Percentiles rank a stretch among this genome's conserved stretches.
phyloP scores from a whole-genome alignment of 805 yeast genomes.

The Wickerhamiella dianesei region DNA sequence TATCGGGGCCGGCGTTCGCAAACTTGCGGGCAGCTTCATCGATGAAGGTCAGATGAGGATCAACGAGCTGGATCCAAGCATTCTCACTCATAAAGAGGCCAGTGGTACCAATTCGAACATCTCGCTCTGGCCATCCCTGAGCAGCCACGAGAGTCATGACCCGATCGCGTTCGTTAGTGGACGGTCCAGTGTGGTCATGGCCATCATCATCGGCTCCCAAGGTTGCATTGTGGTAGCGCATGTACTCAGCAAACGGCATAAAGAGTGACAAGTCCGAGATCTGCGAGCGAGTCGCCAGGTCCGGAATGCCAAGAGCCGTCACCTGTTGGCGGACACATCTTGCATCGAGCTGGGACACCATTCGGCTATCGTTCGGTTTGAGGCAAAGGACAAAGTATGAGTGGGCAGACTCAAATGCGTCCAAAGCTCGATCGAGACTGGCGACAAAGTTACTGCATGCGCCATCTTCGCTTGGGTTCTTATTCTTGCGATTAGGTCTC shows the following conservation, averaged over 20 bases:
- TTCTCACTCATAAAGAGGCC: constrained; percentile 30
- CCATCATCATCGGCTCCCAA: constrained; percentile 10
- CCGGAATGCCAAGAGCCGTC: constrained; percentile 30
- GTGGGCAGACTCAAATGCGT: constrained; percentile 28
- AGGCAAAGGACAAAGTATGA: constrained; percentile 31
- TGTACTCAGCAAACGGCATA: constrained; percentile 28
- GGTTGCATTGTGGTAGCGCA: constrained; percentile 19
- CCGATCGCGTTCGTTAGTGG: constrained; percentile 22
- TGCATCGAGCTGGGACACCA: constrained; percentile 29
- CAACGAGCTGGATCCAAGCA: constrained; percentile 30
- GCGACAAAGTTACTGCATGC: constrained; percentile 7
- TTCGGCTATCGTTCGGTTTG: constrained; percentile 30
- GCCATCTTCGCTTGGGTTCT: constrained; percentile 1
- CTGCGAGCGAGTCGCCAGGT: constrained; percentile 29
- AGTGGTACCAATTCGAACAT: constrained; percentile 28
- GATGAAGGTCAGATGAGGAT: constrained; percentile 26
- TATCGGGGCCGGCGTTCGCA: constrained; percentile 10
- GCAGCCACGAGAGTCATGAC: constrained; percentile 21
- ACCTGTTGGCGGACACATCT: constrained; percentile 32
- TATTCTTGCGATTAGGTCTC: constrained; percentile 4
- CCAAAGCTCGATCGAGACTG: constrained; percentile 26
- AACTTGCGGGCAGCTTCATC: constrained; percentile 23
- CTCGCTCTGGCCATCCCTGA: constrained; percentile 27
- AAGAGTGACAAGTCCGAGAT: constrained; percentile 28
- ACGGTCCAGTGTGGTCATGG: constrained; percentile 1